These are phyloP conservation scores for Tetrapisispora fleetii DNA, from an alignment of 805 yeast genomes.

Conservation along the genomic window DNA sequence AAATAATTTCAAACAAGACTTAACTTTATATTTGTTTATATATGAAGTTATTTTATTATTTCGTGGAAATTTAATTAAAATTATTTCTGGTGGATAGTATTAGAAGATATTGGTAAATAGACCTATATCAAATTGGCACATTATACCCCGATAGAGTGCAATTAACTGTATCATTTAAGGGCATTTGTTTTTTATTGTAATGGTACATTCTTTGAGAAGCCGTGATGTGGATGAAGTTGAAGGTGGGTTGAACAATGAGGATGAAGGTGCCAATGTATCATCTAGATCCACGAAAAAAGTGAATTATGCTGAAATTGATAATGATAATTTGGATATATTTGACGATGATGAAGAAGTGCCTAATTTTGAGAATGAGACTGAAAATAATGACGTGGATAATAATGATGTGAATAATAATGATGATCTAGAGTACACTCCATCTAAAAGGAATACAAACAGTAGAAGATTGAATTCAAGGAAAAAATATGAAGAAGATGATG, in stretches of 20 bases:
- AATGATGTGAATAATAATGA: conserved; percentile 13
- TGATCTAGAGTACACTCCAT: conserved; percentile 5
- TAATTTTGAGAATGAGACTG: conserved; percentile 6
- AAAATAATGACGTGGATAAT: conserved; percentile 3
- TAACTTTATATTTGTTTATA: no score
- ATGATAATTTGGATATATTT: conserved; percentile 22
- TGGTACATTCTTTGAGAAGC: conserved; percentile 6
- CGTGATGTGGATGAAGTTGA: conserved; percentile 8
- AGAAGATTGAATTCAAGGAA: conserved; percentile 5
- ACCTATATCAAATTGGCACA: no score
- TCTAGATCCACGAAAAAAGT: conserved; percentile 28
- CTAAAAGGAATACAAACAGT: conserved; percentile 7
- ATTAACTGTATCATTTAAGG: no score
- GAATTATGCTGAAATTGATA: conserved; percentile 31
- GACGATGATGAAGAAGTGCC: conserved; percentile 6
- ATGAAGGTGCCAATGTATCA: conserved; percentile 23
- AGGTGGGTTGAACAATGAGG: conserved; percentile 20
- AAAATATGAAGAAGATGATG: conserved; percentile 15
- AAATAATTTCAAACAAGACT: no score
- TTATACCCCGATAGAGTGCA: no score
- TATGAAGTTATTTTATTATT: no score
- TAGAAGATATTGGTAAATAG: no score
- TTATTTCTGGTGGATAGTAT: no score
- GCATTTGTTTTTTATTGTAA: not conserved
- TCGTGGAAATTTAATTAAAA: no score